A percentile compares a stretch with the other conserved stretches of the same genome.
Conservation (phyloP, 2,329 filamentous ascomycete species). For the Aspergillus sp. region DNA sequence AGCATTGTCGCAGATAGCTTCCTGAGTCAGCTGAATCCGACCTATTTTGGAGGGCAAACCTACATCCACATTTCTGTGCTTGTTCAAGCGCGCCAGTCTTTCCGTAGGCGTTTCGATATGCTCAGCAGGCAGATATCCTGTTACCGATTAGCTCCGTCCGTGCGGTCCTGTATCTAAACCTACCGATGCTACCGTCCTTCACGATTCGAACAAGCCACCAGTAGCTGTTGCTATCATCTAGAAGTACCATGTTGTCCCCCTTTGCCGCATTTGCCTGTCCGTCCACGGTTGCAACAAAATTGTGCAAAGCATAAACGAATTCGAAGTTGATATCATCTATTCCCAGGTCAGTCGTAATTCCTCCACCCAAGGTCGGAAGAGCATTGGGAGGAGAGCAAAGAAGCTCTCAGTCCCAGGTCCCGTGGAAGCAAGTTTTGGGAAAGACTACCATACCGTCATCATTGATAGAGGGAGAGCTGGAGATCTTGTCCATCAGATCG, state of each 20-base stretch:
- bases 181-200: conserved; percentile 93
- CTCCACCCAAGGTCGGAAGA: not conserved
- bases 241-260: conserved; percentile 96
- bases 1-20: conserved; percentile 73
- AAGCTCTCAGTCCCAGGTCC: not conserved
- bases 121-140: conserved; percentile 93
- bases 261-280: conserved; percentile 98
- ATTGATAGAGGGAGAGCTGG: conserved; percentile 90
- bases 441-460: conserved; percentile 74
- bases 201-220: conserved; percentile 99
- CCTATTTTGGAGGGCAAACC: conserved; percentile 38
- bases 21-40: conserved; percentile 24
- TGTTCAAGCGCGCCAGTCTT: conserved; percentile 88
- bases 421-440: not conserved
- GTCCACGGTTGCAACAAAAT: conserved; percentile 96
- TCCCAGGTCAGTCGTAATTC: conserved; percentile 84
- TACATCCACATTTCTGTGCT: conserved; percentile 97
- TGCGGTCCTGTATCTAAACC: conserved; percentile 27
- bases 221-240: conserved; percentile 99
- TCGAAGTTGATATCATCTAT: conserved; percentile 99
- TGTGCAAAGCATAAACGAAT: conserved; percentile 97
- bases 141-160: conserved; percentile 32
- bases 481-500: conserved; percentile 98
- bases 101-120: conserved; percentile 99
- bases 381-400: not conserved